These are phyloP conservation scores for Cladophialophora psammophila DNA, from an alignment of 2,329 filamentous ascomycete species.

Conservation along the genomic window DNA sequence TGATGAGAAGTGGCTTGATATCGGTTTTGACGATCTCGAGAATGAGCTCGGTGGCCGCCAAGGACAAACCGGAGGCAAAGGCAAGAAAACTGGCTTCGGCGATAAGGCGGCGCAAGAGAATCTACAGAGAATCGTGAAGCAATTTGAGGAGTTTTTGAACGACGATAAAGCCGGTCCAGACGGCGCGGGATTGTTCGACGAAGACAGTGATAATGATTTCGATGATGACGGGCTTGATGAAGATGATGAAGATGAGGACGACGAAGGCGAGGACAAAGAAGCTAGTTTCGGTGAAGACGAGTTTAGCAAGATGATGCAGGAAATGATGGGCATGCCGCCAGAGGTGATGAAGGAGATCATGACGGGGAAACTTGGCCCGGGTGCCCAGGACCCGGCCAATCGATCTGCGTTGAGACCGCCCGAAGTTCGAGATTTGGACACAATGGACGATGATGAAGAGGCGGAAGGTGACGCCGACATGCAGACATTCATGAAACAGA, in stretches of 20 bases:
- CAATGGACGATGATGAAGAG: conserved; percentile 56
- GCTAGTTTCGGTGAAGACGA: conserved; percentile 84
- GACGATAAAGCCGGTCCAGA: conserved; percentile 83
- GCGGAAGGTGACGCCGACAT: conserved; percentile 54
- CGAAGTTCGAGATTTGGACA: conserved; percentile 37
- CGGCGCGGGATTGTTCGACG: conserved; percentile 72
- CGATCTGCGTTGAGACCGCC: conserved; percentile 26
- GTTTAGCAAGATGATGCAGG: conserved; percentile 86
- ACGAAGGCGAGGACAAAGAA: conserved; percentile 74
- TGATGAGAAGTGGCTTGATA: conserved; percentile 89
- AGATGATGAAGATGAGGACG: conserved; percentile 61
- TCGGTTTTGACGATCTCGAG: conserved; percentile 89
- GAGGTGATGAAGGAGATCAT: conserved; percentile 44
- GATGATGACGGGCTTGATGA: conserved; percentile 60
- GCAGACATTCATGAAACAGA: conserved; percentile 52
- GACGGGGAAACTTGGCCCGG: conserved; percentile 38
- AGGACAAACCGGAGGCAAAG: conserved; percentile 34
- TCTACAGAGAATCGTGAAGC: conserved; percentile 86
- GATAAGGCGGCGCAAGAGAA: conserved; percentile 59
- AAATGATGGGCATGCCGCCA: conserved; percentile 79
- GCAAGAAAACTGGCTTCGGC: conserved; percentile 49
- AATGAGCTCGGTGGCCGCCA: conserved; percentile 72
- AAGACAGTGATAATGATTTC: conserved; percentile 71
- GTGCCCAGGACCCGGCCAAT: conserved; percentile 30
- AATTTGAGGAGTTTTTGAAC: conserved; percentile 91